These are phyloP conservation scores for Curvularia lunata DNA, from an alignment of 2,329 filamentous ascomycete genomes.

Conservation along the genomic window DNA sequence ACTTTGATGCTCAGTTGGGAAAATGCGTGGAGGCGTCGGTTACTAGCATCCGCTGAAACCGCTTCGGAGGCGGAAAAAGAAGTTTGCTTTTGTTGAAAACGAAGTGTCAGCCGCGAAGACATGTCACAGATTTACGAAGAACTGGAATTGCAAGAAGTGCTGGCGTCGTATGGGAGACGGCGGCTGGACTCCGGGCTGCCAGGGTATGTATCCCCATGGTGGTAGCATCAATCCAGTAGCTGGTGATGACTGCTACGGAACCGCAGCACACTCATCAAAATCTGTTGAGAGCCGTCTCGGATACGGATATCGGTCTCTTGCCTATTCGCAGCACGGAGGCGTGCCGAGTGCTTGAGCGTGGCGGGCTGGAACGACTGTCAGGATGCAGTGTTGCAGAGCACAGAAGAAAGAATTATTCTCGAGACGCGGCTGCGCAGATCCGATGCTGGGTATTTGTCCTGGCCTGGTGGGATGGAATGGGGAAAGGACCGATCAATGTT, in stretches of 20 bases:
- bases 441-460: not conserved
- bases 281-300: not conserved
- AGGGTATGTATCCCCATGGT: not conserved
- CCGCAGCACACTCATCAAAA: not conserved
- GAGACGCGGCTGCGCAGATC: not conserved
- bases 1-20: not conserved
- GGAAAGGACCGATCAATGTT: not conserved
- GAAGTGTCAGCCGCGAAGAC: not conserved
- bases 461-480: not conserved
- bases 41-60: conserved; percentile 7
- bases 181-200: not conserved
- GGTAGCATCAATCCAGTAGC: not conserved
- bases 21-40: conserved; percentile 1
- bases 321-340: not conserved
- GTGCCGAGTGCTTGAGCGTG: not conserved
- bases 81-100: not conserved
- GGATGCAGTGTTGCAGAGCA: not conserved
- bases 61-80: not conserved
- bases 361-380: not conserved
- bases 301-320: not conserved
- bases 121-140: not conserved
- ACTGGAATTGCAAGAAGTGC: conserved; percentile 17
- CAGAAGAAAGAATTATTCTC: not conserved
- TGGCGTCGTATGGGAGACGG: conserved; percentile 3
- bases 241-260: not conserved